Evolutionary conservation across 2,329 filamentous ascomycete species (phyloP).

Genomic region (Teratosphaeria zuluensis): DNA sequence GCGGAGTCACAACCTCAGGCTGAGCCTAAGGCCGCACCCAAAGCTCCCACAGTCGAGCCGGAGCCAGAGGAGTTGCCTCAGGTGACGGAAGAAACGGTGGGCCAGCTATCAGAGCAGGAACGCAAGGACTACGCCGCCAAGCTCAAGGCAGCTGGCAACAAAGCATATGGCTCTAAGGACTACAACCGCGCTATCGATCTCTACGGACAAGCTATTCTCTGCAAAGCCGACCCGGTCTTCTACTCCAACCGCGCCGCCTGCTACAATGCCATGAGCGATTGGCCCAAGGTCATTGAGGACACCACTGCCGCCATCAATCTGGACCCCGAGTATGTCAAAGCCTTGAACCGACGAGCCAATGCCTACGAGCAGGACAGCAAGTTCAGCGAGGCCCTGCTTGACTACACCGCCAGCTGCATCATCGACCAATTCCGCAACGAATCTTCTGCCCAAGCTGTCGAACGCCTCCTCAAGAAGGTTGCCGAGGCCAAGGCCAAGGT

Average conservation of each 20-base stretch:
- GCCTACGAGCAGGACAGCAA: slow-evolving; percentile 89
- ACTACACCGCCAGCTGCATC: slow-evolving; percentile 98
- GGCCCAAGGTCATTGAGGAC: slow-evolving; percentile 94
- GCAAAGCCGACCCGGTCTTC: slow-evolving; percentile 95
- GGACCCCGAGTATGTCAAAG: slow-evolving; percentile 94
- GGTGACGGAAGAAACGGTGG: slow-evolving; percentile 38
- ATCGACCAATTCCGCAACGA: slow-evolving; percentile 97
- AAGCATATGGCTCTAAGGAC: slow-evolving; percentile 88
- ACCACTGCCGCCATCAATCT: slow-evolving; percentile 90
- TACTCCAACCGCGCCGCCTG: slow-evolving; percentile 98
- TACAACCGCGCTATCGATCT: slow-evolving; percentile 90
- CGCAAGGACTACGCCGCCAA: slow-evolving; percentile 81
- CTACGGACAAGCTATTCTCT: slow-evolving; percentile 91
- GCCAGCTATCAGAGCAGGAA: slow-evolving; percentile 47
- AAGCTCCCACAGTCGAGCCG: slow-evolving; percentile 23
- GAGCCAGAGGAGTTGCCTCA: slow-evolving; percentile 38
- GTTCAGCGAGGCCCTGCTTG: slow-evolving; percentile 88
- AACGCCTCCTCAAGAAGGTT: slow-evolving; percentile 90
- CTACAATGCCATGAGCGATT: slow-evolving; percentile 85
- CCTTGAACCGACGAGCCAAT: slow-evolving; percentile 88
- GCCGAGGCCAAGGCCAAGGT: slow-evolving; percentile 88
- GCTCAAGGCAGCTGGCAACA: slow-evolving; percentile 92
- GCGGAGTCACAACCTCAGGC: slow-evolving; percentile 27
- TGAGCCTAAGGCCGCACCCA: slow-evolving; percentile 15
- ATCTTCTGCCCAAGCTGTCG: slow-evolving; percentile 76